Evolutionary conservation across 768 basidiomycete species (phyloP).

Genomic region (Mycena epipterygia): DNA sequence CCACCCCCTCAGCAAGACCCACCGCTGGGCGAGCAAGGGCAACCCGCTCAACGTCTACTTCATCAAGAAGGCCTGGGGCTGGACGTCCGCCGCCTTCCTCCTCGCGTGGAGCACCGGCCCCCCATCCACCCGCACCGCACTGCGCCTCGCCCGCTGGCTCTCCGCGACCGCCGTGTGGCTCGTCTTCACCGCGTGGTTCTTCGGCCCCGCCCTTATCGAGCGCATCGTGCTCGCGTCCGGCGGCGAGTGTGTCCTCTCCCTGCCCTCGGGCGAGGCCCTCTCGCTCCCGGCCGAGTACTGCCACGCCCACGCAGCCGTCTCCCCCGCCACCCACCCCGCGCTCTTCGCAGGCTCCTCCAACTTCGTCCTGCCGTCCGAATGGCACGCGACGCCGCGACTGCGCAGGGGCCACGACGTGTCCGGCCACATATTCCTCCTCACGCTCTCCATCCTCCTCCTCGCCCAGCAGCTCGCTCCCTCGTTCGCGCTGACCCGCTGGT

Average conservation of each 20-base stretch:
- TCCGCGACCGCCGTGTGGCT: slow-evolving; percentile 78
- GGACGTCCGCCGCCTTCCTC: slow-evolving; percentile 83
- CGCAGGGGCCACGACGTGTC: slow-evolving; percentile 92
- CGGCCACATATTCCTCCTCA: slow-evolving; percentile 93
- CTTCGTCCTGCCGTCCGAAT: slow-evolving; percentile 55
- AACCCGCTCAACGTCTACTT: slow-evolving; percentile 89
- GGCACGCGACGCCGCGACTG: slow-evolving; percentile 70
- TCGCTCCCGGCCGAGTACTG: slow-evolving; percentile 73
- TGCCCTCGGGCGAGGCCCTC: slow-evolving; percentile 70
- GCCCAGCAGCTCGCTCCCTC: slow-evolving; percentile 78
- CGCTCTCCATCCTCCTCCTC: slow-evolving; percentile 83
- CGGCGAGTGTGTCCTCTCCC: slow-evolving; percentile 78
- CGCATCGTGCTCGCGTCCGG: slow-evolving; percentile 76
- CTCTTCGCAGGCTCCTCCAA: slow-evolving; percentile 67
- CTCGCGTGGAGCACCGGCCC: slow-evolving; percentile 72
- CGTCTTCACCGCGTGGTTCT: slow-evolving; percentile 88
- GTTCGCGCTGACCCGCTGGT: slow-evolving; percentile 56
- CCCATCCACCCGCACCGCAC: slow-evolving; percentile 51
- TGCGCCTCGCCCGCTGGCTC: slow-evolving; percentile 66
- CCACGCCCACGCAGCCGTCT: slow-evolving; percentile 61
- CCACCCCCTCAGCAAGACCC: slow-evolving; percentile 71
- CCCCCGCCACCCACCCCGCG: slow-evolving; percentile 71
- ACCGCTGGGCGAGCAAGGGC: slow-evolving; percentile 86
- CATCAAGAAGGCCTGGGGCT: slow-evolving; percentile 93
- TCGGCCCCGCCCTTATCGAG: slow-evolving; percentile 83